Evolutionary conservation across 306 rosid genomes (phyloP).

Genomic region (Pterocarpus macrocarpus): DNA sequence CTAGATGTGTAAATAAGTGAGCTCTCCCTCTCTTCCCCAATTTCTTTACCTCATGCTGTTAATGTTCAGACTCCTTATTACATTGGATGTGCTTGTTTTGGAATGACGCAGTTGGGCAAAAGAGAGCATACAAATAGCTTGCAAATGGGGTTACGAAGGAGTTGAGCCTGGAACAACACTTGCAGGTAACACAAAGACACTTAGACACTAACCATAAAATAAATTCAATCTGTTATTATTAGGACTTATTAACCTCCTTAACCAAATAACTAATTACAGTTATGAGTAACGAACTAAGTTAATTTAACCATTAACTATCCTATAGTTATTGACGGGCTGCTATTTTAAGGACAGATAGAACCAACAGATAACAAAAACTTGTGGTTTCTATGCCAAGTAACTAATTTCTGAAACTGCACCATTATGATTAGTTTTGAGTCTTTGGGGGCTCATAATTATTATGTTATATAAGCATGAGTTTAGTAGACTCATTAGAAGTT

Average conservation of each 20-base stretch:
- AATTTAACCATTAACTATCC: too few relatives aligned
- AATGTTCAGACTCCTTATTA: neutral
- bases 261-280: too few relatives aligned
- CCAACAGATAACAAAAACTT: too few relatives aligned
- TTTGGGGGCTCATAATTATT: too few relatives aligned
- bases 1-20: constrained; percentile 72
- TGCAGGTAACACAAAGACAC: constrained; percentile 51
- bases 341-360: too few relatives aligned
- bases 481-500: neutral
- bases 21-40: constrained; percentile 9
- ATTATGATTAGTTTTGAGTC: neutral
- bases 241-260: too few relatives aligned
- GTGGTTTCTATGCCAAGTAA: too few relatives aligned
- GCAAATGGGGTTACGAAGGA: constrained; percentile 90
- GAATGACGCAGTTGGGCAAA: constrained; percentile 69
- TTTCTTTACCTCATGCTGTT: neutral
- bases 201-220: too few relatives aligned
- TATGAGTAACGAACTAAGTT: too few relatives aligned
- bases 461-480: too few relatives aligned
- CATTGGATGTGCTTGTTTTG: constrained; percentile 19
- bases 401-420: constrained; percentile 1
- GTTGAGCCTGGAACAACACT: constrained; percentile 69
- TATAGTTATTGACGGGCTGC: too few relatives aligned
- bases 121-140: constrained; percentile 86
- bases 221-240: too few relatives aligned